phyloP scores from a whole-genome alignment of 2,329 filamentous ascomycete species.

The Ascochyta koolunga region DNA sequence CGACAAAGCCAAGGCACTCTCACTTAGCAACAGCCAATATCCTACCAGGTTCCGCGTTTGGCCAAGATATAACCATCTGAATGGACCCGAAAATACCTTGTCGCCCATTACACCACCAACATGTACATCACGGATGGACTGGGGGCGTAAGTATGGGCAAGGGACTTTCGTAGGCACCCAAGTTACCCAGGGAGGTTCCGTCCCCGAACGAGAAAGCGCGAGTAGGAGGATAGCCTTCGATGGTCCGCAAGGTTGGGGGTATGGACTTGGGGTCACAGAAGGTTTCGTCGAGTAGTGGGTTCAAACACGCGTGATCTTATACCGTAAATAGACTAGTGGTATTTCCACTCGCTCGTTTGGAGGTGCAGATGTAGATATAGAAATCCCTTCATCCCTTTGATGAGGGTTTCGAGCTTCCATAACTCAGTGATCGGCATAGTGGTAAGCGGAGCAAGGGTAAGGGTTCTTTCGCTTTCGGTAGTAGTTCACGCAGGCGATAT shows the following conservation, averaged over 20 bases:
- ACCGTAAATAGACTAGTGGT: background rate
- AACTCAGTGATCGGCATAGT: background rate
- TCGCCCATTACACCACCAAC: too few relatives aligned
- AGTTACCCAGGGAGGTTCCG: background rate
- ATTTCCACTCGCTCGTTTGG: too few relatives aligned
- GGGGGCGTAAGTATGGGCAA: background rate
- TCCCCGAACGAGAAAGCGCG: background rate
- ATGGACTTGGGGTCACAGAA: background rate
- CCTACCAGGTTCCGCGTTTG: too few relatives aligned
- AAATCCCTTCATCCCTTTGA: too few relatives aligned
- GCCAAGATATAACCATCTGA: too few relatives aligned
- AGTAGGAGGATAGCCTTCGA: background rate
- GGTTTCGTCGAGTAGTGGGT: background rate
- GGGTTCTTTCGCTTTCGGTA: constrained; percentile 16
- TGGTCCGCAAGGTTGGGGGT: background rate
- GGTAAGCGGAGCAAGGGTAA: constrained; percentile 3
- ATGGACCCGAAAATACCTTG: too few relatives aligned
- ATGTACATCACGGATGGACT: background rate
- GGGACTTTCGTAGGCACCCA: background rate
- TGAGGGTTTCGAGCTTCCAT: too few relatives aligned
- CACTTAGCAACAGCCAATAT: too few relatives aligned
- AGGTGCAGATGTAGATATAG: too few relatives aligned
- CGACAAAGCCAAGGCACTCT: too few relatives aligned
- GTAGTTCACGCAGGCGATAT: constrained; percentile 19
- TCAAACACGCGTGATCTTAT: background rate